phyloP scores from a whole-genome alignment of 495 filamentous ascomycete genomes.

The Aspergillus affinis region DNA sequence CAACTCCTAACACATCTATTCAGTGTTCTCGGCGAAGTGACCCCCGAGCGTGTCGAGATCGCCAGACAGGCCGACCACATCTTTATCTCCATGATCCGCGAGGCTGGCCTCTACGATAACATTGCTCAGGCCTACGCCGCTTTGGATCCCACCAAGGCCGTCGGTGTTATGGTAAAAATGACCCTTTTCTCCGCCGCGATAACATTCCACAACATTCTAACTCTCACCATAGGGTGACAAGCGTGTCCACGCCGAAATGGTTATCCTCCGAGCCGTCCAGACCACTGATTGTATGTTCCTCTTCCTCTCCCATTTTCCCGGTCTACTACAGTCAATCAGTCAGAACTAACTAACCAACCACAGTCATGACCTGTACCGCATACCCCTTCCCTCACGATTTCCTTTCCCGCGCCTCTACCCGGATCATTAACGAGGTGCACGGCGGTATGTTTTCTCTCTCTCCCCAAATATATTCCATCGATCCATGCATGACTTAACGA shows the following conservation, averaged over 20 bases:
- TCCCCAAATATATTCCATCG: not conserved
- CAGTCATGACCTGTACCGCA: conserved; percentile 72
- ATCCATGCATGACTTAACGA: not conserved
- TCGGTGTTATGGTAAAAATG: conserved; percentile 61
- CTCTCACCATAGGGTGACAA: conserved; percentile 54
- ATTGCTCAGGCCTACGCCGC: conserved; percentile 85
- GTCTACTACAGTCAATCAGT: not conserved
- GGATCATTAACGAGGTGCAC: conserved; percentile 84
- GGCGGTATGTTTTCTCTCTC: conserved; percentile 44
- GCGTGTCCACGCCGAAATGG: conserved; percentile 57
- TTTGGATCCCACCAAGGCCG: conserved; percentile 66
- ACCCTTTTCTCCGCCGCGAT: not conserved
- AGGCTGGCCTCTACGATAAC: conserved; percentile 79
- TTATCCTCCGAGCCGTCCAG: conserved; percentile 69
- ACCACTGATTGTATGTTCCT: conserved; percentile 59
- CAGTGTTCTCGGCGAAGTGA: conserved; percentile 80
- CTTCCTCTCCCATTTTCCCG: too few relatives aligned
- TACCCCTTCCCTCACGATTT: conserved; percentile 68
- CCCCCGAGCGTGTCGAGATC: conserved; percentile 72
- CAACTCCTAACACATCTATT: not conserved
- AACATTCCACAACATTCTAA: conserved; percentile 23
- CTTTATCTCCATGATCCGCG: conserved; percentile 83
- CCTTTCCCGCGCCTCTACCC: conserved; percentile 62
- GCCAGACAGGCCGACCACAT: conserved; percentile 77
- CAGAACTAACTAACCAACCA: not conserved